These are phyloP conservation scores for Melaleuca alternifolia DNA, from an alignment of 345 rosid genomes.

Conservation along the genomic window DNA sequence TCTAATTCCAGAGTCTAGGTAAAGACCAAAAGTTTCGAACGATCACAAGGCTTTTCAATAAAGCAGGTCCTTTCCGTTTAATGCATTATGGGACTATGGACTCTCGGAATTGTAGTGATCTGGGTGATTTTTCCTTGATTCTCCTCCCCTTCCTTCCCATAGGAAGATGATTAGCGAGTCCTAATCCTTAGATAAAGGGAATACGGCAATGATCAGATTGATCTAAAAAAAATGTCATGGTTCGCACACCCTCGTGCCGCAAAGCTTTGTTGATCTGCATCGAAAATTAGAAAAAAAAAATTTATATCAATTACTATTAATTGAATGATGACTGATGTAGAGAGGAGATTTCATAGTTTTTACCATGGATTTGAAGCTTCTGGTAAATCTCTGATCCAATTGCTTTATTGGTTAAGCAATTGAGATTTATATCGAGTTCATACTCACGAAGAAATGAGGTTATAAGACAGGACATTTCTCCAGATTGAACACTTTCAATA, in stretches of 20 bases:
- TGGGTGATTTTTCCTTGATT: neutral
- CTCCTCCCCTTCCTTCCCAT: neutral
- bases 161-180: neutral
- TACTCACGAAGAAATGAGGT: neutral
- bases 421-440: neutral
- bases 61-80: neutral
- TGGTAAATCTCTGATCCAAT: neutral
- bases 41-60: neutral
- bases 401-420: neutral
- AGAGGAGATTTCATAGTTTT: neutral
- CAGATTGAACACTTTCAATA: neutral
- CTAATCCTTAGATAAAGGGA: neutral
- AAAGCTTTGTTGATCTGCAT: neutral
- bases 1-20: neutral
- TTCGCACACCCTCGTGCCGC: neutral
- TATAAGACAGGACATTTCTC: neutral
- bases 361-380: neutral
- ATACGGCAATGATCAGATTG: neutral
- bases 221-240: neutral
- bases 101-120: too few species aligned
- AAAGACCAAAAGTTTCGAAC: too few species aligned
- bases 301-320: neutral
- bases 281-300: neutral
- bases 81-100: neutral
- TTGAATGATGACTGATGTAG: neutral